Evolutionary conservation across 208 protist genomes (phyloP), one percentile per base, ranked within the genome.

Genomic region (Leishmania braziliensis): DNA sequence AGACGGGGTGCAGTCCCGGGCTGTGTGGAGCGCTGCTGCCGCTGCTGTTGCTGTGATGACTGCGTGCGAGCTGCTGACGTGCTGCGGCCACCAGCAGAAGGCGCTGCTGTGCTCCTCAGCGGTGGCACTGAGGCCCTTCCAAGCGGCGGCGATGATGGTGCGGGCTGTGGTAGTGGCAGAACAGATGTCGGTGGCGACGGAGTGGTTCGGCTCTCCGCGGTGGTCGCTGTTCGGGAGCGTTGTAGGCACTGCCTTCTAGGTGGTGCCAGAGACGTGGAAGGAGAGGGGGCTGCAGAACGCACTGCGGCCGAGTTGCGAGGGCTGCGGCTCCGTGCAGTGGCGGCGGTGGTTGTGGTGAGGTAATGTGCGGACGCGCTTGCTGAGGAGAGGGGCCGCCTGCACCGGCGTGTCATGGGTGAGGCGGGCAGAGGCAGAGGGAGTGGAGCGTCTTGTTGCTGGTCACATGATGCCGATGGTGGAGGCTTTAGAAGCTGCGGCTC

Each of bases 391-490:
- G 51, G 9, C 36, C 48, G n/a, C 36, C 39, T 54, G 26, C 60
- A 60, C 5, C 75, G 75, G 26, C 53, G 75, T 65, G 43, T 51
- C 56, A 78, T 51, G 36, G 75, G 75, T 1, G 75, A 20, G 43
- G 53, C 53, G 36, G 75, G 75, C 60, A 78, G 60, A 9, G 75
- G 75, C 26, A 36, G 75, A 23, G 75, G 75, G 36, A 50, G 69
- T 51, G 46, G 12, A 16, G 46, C 46, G 16, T 73, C 69, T 29
- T 29, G 46, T 20, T 73, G 51, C 73, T 48, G 36, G n/a, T 23
- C 29, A 9, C 33, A 18, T 23, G 23, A 29, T 53, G 20, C 46
- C 26, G 29, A 43, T 29, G 29, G 69, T 29, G 48, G 3, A 23
- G 5, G 2, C 3, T 50, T 10, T 4, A 48, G 66, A 33, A 16